phyloP scores from a whole-genome alignment of 2,329 filamentous ascomycete genomes.

The Whalleya microplaca region DNA sequence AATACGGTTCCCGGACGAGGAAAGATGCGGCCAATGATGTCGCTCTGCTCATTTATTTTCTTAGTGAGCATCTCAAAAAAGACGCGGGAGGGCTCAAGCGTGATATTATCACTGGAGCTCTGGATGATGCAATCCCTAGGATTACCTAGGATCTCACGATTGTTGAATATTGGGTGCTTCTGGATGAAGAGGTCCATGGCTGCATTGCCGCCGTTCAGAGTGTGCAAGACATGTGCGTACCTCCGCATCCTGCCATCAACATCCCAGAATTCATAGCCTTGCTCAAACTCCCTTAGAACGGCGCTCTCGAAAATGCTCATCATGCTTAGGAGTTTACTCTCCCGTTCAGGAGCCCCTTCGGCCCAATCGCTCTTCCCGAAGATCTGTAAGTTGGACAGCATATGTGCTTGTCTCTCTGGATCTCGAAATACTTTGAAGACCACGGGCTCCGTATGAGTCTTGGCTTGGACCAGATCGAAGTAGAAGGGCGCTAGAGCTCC shows the following conservation, averaged over 20 bases:
- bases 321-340: constrained; percentile 75
- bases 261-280: constrained; percentile 87
- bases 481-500: constrained; percentile 89
- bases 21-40: constrained; percentile 82
- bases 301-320: constrained; percentile 86
- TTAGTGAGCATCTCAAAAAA: constrained; percentile 79
- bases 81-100: constrained; percentile 75
- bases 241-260: constrained; percentile 85
- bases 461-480: constrained; percentile 73
- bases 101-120: constrained; percentile 66
- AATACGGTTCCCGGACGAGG: constrained; percentile 72
- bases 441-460: constrained; percentile 76
- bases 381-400: constrained; percentile 77
- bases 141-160: constrained; percentile 71
- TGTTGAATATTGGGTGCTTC: constrained; percentile 82
- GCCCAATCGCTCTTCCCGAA: constrained; percentile 85
- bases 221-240: constrained; percentile 84
- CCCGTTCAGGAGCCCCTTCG: constrained; percentile 71
- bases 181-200: constrained; percentile 86
- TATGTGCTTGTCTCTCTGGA: constrained; percentile 87
- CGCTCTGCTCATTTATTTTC: constrained; percentile 81
- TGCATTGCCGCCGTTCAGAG: constrained; percentile 78
- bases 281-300: constrained; percentile 88
- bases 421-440: constrained; percentile 87
- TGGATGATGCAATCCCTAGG: constrained; percentile 81